phyloP scores from a whole-genome alignment of 2,329 filamentous ascomycete species.

The Alternaria rosae region DNA sequence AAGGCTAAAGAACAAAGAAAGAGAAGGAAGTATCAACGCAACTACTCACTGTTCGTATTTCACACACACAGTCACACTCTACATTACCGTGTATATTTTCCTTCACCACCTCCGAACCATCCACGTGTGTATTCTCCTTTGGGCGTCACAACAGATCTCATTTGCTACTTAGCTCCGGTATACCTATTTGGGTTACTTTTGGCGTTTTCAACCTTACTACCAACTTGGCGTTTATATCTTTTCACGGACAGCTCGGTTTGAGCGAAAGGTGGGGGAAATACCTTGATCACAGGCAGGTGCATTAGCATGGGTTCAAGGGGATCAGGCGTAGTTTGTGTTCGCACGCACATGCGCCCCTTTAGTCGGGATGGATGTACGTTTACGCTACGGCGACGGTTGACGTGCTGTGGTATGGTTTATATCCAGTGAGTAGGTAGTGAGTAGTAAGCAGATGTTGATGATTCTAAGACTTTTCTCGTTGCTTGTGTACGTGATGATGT shows the following conservation, averaged over 20 bases:
- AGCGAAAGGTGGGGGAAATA: conserved; percentile 14
- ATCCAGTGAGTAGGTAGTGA: conserved; percentile 13
- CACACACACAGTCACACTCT: conserved; percentile 13
- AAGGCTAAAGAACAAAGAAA: conserved; percentile 28
- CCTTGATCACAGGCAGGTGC: conserved; percentile 14
- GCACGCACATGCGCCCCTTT: conserved; percentile 4
- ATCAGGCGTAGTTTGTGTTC: conserved; percentile 4
- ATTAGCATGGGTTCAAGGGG: conserved; percentile 17
- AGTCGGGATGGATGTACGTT: conserved; percentile 8
- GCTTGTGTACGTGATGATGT: background rate
- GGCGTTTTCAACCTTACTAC: conserved; percentile 17
- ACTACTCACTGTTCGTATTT: conserved; percentile 4
- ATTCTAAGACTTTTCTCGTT: background rate
- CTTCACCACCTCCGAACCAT: conserved; percentile 16
- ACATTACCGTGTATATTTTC: conserved; percentile 31
- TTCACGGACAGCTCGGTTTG: conserved; percentile 6
- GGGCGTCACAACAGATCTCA: conserved; percentile 14
- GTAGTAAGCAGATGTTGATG: conserved; percentile 11
- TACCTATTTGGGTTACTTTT: conserved; percentile 19
- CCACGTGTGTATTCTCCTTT: conserved; percentile 18
- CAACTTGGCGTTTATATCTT: conserved; percentile 14
- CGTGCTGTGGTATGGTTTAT: conserved; percentile 1
- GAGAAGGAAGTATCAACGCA: conserved; percentile 17
- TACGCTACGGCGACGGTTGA: conserved; percentile 8
- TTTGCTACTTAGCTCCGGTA: conserved; percentile 16